phyloP scores from a whole-genome alignment of 2,329 filamentous ascomycete genomes.

The Diaporthe velutina region DNA sequence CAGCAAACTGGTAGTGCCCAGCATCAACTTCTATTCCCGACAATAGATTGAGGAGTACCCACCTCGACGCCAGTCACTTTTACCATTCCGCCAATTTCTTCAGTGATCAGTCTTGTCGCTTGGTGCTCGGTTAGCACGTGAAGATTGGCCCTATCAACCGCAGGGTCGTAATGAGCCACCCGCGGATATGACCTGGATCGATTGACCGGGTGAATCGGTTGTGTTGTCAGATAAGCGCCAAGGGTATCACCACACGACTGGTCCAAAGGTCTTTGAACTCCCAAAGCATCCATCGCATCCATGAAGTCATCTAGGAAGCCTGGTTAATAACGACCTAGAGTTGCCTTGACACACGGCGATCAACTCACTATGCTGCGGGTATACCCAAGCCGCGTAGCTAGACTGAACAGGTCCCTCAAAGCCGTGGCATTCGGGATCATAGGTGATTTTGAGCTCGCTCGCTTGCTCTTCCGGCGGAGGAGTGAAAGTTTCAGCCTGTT shows the following conservation, averaged over 20 bases:
- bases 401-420: background rate
- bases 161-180: background rate
- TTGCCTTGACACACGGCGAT: no score
- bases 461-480: background rate
- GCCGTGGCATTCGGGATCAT: slow-evolving; percentile 14
- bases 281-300: background rate
- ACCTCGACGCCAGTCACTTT: background rate
- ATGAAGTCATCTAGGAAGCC: background rate
- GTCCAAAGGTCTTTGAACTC: background rate
- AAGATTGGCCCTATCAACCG: background rate
- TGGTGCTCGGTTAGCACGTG: background rate
- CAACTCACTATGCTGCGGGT: background rate
- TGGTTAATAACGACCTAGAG: background rate
- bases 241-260: slow-evolving; percentile 2
- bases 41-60: background rate
- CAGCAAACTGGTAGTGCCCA: background rate
- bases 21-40: background rate
- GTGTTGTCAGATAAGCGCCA: slow-evolving; percentile 1
- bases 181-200: slow-evolving; percentile 10
- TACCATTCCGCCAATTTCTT: background rate
- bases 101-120: background rate
- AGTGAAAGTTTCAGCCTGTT: background rate
- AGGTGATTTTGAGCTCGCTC: background rate
- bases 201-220: slow-evolving; percentile 1
- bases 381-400: background rate